phyloP scores from a whole-genome alignment of 164 flowering plant genomes.

The Magnolia officinalis region DNA sequence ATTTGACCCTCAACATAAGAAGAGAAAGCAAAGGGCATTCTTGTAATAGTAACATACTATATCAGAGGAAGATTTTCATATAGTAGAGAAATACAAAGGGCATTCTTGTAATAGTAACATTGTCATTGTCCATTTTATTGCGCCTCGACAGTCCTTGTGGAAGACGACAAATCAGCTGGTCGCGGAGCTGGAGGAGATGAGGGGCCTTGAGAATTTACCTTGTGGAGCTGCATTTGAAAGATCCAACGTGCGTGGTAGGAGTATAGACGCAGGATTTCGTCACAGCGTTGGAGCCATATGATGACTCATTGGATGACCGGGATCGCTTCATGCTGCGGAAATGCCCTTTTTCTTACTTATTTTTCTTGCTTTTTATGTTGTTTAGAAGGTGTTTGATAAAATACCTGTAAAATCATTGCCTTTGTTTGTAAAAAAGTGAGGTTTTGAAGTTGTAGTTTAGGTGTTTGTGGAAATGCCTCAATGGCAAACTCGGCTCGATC shows the following conservation, averaged over 20 bases:
- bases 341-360: no score
- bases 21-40: not conserved
- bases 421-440: no score
- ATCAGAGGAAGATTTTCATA: not conserved
- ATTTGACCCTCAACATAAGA: no score
- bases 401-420: no score
- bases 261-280: constrained; percentile 16
- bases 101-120: not conserved
- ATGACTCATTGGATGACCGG: no score
- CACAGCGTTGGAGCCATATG: no score
- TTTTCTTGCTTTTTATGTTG: no score
- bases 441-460: no score
- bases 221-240: constrained; percentile 29
- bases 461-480: no score
- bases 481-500: no score
- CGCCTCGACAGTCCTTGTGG: constrained; percentile 18
- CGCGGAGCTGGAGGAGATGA: constrained; percentile 14
- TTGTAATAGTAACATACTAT: not conserved
- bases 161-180: constrained; percentile 14
- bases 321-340: no score
- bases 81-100: not conserved
- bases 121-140: constrained; percentile 3
- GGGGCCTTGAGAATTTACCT: constrained; percentile 20
- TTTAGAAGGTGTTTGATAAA: no score
- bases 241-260: constrained; percentile 22